Conservation (phyloP, 2,329 filamentous ascomycete species). For the Drechslerella coelobrocha region DNA sequence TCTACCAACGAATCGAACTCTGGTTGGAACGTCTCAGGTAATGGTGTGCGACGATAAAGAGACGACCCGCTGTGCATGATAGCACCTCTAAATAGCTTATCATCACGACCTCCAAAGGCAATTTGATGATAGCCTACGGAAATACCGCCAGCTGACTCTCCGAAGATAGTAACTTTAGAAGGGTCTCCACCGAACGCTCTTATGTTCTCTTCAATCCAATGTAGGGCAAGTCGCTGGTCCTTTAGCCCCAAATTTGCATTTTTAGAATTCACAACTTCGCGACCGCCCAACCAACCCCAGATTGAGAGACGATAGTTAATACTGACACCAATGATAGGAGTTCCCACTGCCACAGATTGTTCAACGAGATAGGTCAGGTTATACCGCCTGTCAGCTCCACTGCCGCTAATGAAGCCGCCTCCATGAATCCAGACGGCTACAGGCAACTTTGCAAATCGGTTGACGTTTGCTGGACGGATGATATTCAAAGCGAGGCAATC, state of each 20-base stretch:
- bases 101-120: conserved; percentile 65
- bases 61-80: conserved; percentile 62
- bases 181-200: conserved; percentile 68
- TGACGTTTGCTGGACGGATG: conserved; percentile 52
- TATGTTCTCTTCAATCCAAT: conserved; percentile 69
- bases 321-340: conserved; percentile 65
- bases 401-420: conserved; percentile 64
- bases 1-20: conserved; percentile 70
- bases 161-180: conserved; percentile 68
- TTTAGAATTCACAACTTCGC: conserved; percentile 59
- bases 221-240: conserved; percentile 67
- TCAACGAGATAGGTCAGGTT: conserved; percentile 69
- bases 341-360: conserved; percentile 63
- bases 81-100: conserved; percentile 65
- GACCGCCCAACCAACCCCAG: conserved; percentile 65
- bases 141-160: conserved; percentile 66
- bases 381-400: conserved; percentile 65
- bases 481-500: conserved; percentile 57
- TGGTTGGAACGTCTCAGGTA: conserved; percentile 66
- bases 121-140: conserved; percentile 63
- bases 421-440: conserved; percentile 58
- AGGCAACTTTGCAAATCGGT: conserved; percentile 51
- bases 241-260: conserved; percentile 69
- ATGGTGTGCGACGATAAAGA: conserved; percentile 67
- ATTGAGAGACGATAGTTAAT: conserved; percentile 65